These are phyloP conservation scores for Aspergillus carlsbadensis DNA, from an alignment of 495 filamentous ascomycete genomes.

Conservation along the genomic window DNA sequence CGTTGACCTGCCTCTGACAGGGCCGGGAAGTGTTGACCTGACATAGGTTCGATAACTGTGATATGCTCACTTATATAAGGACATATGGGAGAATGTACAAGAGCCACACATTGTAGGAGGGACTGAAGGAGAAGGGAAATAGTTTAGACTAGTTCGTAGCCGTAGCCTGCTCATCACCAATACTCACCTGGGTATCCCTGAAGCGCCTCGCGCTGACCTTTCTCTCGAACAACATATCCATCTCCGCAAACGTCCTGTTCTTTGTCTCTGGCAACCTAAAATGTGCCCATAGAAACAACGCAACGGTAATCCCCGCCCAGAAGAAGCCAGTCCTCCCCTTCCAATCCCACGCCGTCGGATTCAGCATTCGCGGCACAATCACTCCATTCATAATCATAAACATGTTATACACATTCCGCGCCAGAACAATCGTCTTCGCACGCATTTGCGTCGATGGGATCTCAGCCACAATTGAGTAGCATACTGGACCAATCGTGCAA, in stretches of 20 bases:
- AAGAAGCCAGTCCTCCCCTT: conserved; percentile 10
- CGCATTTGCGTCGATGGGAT: conserved; percentile 11
- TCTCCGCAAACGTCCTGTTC: conserved; percentile 11
- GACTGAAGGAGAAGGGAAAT: background rate
- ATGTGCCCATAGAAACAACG: conserved; percentile 1
- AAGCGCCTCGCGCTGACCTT: background rate
- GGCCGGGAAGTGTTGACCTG: background rate
- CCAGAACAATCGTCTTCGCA: conserved; percentile 7
- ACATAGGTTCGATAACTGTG: background rate
- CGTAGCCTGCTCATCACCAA: background rate
- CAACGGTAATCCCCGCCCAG: conserved; percentile 6
- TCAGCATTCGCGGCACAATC: conserved; percentile 14
- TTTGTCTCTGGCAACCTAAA: conserved; percentile 4
- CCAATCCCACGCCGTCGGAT: conserved; percentile 12
- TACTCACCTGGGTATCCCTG: background rate
- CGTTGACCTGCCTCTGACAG: background rate
- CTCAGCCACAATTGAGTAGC: conserved; percentile 8
- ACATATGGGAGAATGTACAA: too few relatives aligned
- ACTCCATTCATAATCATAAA: conserved; percentile 15
- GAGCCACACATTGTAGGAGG: too few relatives aligned
- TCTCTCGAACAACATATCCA: conserved; percentile 12
- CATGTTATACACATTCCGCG: conserved; percentile 11
- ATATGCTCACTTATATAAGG: too few relatives aligned
- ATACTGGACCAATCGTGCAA: conserved; percentile 10
- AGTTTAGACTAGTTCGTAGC: too few relatives aligned